A percentile compares a stretch with the other conserved stretches of the same genome.
Conservation (phyloP, 2,329 filamentous ascomycete genomes). For the Fusarium armeniacum region DNA sequence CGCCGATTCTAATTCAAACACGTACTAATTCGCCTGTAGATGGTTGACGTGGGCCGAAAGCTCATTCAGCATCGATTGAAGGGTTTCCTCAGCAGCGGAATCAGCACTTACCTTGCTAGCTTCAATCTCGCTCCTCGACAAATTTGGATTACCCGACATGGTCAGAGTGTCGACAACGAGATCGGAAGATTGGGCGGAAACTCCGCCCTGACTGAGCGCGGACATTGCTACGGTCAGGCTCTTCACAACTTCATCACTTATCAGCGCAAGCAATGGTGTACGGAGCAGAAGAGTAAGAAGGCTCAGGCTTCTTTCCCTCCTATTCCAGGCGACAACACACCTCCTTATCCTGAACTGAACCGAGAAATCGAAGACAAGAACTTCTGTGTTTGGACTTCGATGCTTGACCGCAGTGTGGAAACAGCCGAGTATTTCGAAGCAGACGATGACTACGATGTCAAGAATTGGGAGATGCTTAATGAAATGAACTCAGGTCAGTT, state of each 20-base stretch:
- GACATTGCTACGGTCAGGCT: slow-evolving; percentile 81
- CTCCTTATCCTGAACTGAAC: slow-evolving; percentile 89
- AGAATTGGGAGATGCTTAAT: slow-evolving; percentile 98
- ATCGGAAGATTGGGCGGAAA: slow-evolving; percentile 92
- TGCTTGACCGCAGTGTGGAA: slow-evolving; percentile 91
- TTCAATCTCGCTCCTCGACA: slow-evolving; percentile 96
- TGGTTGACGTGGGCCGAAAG: slow-evolving; percentile 97
- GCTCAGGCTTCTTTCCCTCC: slow-evolving; percentile 88
- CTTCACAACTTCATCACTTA: slow-evolving; percentile 87
- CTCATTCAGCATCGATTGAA: slow-evolving; percentile 90
- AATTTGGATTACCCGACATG: slow-evolving; percentile 98
- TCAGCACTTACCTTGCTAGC: slow-evolving; percentile 94
- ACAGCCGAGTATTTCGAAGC: slow-evolving; percentile 89
- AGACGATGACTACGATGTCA: slow-evolving; percentile 95
- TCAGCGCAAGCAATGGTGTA: slow-evolving; percentile 85
- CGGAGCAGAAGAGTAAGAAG: slow-evolving; percentile 83
- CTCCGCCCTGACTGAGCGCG: slow-evolving; percentile 84
- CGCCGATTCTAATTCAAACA: not conserved
- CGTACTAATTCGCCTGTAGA: slow-evolving; percentile 63
- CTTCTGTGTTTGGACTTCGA: slow-evolving; percentile 98
- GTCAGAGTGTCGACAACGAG: slow-evolving; percentile 90
- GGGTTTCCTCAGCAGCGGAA: slow-evolving; percentile 91
- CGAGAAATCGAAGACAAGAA: slow-evolving; percentile 82
- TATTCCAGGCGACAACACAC: slow-evolving; percentile 89
- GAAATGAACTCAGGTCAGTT: slow-evolving; percentile 94